These are phyloP conservation scores for Vanrija sp. DNA, from an alignment of 1,284 basidiomycete species.

Conservation along the genomic window DNA sequence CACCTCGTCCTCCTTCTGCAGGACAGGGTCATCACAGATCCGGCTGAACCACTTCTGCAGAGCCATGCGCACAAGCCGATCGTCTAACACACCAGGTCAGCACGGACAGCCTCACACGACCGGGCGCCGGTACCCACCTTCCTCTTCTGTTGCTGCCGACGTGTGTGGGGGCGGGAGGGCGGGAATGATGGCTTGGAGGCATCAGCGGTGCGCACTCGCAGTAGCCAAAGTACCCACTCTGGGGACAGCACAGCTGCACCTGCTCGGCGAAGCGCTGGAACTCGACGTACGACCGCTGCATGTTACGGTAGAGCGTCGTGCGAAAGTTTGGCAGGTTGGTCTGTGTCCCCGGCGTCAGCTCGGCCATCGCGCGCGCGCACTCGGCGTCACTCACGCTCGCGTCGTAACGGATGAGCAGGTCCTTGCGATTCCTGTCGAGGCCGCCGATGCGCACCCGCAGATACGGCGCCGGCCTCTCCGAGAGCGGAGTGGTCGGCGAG, in stretches of 20 bases:
- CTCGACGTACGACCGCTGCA: slow-evolving; percentile 84
- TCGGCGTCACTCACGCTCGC: slow-evolving; percentile 64
- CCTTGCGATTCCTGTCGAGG: slow-evolving; percentile 85
- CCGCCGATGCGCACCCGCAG: slow-evolving; percentile 80
- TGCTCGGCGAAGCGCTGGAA: slow-evolving; percentile 89
- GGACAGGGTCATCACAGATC: slow-evolving; percentile 80
- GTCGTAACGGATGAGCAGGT: slow-evolving; percentile 85
- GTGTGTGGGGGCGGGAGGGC: slow-evolving; percentile 87
- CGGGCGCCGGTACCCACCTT: slow-evolving; percentile 52
- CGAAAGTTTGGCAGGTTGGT: slow-evolving; percentile 89
- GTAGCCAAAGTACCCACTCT: slow-evolving; percentile 52
- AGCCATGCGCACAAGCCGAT: slow-evolving; percentile 85
- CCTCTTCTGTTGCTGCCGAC: slow-evolving; percentile 89
- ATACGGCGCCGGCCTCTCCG: slow-evolving; percentile 55
- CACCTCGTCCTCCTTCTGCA: slow-evolving; percentile 82
- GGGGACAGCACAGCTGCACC: slow-evolving; percentile 74
- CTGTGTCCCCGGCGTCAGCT: slow-evolving; percentile 50
- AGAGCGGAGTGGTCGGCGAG: slow-evolving; percentile 8
- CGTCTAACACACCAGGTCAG: slow-evolving; percentile 53
- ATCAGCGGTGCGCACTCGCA: slow-evolving; percentile 1
- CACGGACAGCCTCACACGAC: not conserved
- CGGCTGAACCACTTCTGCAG: slow-evolving; percentile 87
- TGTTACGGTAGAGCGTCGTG: slow-evolving; percentile 80
- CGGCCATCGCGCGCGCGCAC: not conserved
- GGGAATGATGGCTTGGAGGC: slow-evolving; percentile 64